A percentile compares a stretch with the other conserved stretches of the same genome.
phyloP scores from a whole-genome alignment of 371 early-diverging fungal genomes.

The Mortierella sp. region DNA sequence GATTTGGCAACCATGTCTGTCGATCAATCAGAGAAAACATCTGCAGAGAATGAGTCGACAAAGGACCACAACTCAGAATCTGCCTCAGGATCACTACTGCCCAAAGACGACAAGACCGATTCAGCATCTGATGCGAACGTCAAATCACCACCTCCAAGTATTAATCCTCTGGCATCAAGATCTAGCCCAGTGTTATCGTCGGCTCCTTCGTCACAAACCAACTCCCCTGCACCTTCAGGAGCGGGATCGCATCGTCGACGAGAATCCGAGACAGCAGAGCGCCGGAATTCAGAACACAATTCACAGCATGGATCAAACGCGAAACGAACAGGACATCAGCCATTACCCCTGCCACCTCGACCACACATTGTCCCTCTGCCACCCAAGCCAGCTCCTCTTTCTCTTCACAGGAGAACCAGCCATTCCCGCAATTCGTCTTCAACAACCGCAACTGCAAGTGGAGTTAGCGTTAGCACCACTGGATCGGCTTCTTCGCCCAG shows the following conservation, averaged over 20 bases:
- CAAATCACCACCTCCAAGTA: slow-evolving; percentile 15
- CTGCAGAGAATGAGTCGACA: neutral
- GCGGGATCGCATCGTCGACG: slow-evolving; percentile 18
- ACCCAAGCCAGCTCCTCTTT: slow-evolving; percentile 34
- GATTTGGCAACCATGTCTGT: neutral
- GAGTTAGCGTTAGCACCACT: slow-evolving; percentile 13
- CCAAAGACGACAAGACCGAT: slow-evolving; percentile 2
- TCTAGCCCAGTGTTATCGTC: slow-evolving; percentile 26
- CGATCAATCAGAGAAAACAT: neutral
- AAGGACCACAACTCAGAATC: neutral
- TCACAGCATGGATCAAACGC: slow-evolving; percentile 21
- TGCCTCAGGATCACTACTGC: neutral
- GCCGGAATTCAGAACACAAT: slow-evolving; percentile 12
- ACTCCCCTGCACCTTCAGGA: slow-evolving; percentile 18
- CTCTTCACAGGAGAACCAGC: slow-evolving; percentile 24
- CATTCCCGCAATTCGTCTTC: slow-evolving; percentile 27
- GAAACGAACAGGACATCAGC: slow-evolving; percentile 36
- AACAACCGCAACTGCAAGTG: neutral
- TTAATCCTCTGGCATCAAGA: neutral
- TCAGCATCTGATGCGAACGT: neutral
- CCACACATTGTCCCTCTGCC: slow-evolving; percentile 50
- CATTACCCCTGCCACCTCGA: slow-evolving; percentile 40
- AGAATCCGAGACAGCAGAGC: slow-evolving; percentile 25
- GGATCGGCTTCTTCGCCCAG: slow-evolving; percentile 3
- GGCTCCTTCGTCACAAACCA: slow-evolving; percentile 5